A percentile compares a stretch with the other conserved stretches of the same genome.
Conservation (phyloP, 345 rosid genomes). For the Aegle marmelos region DNA sequence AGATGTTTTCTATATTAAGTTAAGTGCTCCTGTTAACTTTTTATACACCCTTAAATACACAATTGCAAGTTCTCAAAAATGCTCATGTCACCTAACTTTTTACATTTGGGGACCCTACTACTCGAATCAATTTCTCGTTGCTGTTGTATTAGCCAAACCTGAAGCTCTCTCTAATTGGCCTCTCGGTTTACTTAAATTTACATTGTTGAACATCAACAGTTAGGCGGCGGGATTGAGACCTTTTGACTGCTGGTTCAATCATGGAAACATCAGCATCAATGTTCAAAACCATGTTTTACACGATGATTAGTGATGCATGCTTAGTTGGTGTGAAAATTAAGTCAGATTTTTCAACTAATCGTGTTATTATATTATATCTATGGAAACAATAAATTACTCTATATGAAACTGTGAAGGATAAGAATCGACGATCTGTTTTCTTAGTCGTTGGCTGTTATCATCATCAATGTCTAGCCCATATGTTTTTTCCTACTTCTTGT, state of each 20-base stretch:
- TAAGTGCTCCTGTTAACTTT: conserved; percentile 8
- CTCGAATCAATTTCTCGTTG: conserved; percentile 14
- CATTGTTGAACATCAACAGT: not conserved
- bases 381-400: not conserved
- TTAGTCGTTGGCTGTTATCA: conserved; percentile 3
- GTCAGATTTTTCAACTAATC: not conserved
- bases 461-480: not conserved
- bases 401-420: not conserved
- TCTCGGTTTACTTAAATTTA: not conserved
- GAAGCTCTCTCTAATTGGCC: not conserved
- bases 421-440: not conserved
- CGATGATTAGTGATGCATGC: not conserved
- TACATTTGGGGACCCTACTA: conserved; percentile 33
- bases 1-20: not conserved
- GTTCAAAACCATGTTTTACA: not conserved
- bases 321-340: not conserved
- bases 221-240: not conserved
- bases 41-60: conserved; percentile 8
- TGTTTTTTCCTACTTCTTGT: conserved; percentile 17
- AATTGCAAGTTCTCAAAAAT: conserved; percentile 22
- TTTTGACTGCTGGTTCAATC: conserved; percentile 1
- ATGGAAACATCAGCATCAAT: not conserved
- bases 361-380: not conserved
- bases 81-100: conserved; percentile 24
- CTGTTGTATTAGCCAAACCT: not conserved